Evolutionary conservation across 1,139 yeast genomes (phyloP).

Genomic region (Pneumocystis murina): DNA sequence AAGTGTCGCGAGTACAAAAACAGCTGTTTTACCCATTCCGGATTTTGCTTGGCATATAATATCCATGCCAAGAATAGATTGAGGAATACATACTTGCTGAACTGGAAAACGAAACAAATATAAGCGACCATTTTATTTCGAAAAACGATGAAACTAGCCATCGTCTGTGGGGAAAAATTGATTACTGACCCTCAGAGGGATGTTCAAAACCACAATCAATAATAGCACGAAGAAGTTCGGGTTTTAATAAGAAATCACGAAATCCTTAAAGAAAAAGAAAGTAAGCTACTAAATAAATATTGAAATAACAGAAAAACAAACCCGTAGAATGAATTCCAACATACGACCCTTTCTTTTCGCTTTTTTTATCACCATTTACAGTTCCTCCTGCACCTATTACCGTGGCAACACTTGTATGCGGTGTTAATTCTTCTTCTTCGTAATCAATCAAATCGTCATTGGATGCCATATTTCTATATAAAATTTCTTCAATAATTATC

Average conservation of each 20-base stretch:
- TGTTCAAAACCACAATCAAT: slow-evolving; percentile 99
- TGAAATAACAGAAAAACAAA: slow-evolving; percentile 7
- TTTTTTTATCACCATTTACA: slow-evolving; percentile 26
- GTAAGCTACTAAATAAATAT: neutral
- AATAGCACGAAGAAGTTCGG: slow-evolving; percentile 91
- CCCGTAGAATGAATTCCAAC: slow-evolving; percentile 98
- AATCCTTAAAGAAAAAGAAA: slow-evolving; percentile 25
- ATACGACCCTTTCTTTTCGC: slow-evolving; percentile 89
- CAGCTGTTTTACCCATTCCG: slow-evolving; percentile 98
- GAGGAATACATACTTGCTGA: slow-evolving; percentile 97
- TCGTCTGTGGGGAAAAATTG: slow-evolving; percentile 3
- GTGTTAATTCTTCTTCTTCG: slow-evolving; percentile 28
- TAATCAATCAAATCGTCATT: slow-evolving; percentile 61
- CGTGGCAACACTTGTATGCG: slow-evolving; percentile 26
- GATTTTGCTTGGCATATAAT: slow-evolving; percentile 98
- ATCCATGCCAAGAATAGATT: slow-evolving; percentile 93
- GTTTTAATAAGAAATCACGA: slow-evolving; percentile 91
- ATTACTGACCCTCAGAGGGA: slow-evolving; percentile 87
- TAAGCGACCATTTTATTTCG: slow-evolving; percentile 3
- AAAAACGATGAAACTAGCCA: slow-evolving; percentile 3
- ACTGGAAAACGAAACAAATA: slow-evolving; percentile 31
- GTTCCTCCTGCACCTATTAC: slow-evolving; percentile 20
- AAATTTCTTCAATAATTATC: too few relatives aligned
- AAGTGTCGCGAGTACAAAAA: slow-evolving; percentile 84
- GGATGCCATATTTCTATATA: neutral